Evolutionary conservation across 345 rosid genomes (phyloP).

Genomic region (Eutrema yunnanense): DNA sequence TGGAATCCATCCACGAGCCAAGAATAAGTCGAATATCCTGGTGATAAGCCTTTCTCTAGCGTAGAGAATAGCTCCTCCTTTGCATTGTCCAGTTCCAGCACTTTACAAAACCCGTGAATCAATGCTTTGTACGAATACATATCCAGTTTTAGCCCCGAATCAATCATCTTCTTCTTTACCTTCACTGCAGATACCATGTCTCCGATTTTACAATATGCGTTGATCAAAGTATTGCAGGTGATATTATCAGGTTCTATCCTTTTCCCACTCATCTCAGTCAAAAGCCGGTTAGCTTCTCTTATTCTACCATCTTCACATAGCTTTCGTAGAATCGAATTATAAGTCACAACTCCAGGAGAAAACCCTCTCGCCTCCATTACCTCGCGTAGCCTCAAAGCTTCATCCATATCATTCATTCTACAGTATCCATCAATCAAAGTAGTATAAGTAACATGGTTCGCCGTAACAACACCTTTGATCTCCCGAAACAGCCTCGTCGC

Average conservation of each 20-base stretch:
- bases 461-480: constrained; percentile 46
- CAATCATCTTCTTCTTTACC: constrained; percentile 75
- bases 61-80: constrained; percentile 64
- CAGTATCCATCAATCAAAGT: constrained; percentile 91
- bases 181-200: constrained; percentile 79
- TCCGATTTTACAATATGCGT: constrained; percentile 81
- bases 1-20: constrained; percentile 83
- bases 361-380: constrained; percentile 72
- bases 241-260: constrained; percentile 72
- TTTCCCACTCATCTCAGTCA: constrained; percentile 75
- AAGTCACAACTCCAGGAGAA: constrained; percentile 65
- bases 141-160: constrained; percentile 65
- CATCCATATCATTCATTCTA: constrained; percentile 62
- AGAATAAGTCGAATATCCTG: constrained; percentile 68
- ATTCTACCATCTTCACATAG: constrained; percentile 79
- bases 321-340: constrained; percentile 71
- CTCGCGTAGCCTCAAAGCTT: constrained; percentile 65
- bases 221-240: constrained; percentile 85
- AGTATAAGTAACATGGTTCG: constrained; percentile 72
- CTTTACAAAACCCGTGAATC: constrained; percentile 83
- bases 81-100: constrained; percentile 55
- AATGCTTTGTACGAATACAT: constrained; percentile 67
- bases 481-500: constrained; percentile 69
- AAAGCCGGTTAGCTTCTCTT: constrained; percentile 67
- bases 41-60: constrained; percentile 69